phyloP scores from a whole-genome alignment of 2,329 filamentous ascomycete species.

The Neofusicoccum parvum region DNA sequence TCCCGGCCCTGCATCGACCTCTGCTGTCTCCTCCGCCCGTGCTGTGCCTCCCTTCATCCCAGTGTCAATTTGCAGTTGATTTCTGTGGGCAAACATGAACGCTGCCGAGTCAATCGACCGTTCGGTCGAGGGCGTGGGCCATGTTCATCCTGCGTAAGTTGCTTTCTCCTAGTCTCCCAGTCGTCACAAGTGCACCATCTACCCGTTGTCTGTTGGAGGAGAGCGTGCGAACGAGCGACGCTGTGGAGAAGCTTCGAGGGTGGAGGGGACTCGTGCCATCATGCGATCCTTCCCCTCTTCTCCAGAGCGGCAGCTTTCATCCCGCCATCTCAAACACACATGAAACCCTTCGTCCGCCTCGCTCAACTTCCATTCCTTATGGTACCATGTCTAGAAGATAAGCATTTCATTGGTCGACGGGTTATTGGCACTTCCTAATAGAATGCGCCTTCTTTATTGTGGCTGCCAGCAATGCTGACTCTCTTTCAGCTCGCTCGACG shows the following conservation, averaged over 20 bases:
- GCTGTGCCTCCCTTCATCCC: neutral
- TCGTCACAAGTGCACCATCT: no score
- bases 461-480: neutral
- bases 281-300: no score
- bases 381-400: neutral
- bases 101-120: conserved; percentile 35
- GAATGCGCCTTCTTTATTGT: no score
- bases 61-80: neutral
- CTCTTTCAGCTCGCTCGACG: conserved; percentile 26
- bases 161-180: neutral
- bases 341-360: neutral
- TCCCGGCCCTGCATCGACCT: neutral
- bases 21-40: neutral
- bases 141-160: conserved; percentile 2
- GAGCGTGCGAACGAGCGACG: no score
- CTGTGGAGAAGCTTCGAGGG: no score
- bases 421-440: no score
- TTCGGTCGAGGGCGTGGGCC: conserved; percentile 30
- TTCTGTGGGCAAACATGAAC: conserved; percentile 23
- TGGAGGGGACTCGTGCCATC: no score
- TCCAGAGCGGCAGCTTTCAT: neutral
- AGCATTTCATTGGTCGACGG: conserved; percentile 34
- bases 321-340: neutral
- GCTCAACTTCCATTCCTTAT: neutral
- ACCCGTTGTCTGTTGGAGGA: no score